phyloP scores from a whole-genome alignment of 768 basidiomycete species.

The Suillus bovinus region DNA sequence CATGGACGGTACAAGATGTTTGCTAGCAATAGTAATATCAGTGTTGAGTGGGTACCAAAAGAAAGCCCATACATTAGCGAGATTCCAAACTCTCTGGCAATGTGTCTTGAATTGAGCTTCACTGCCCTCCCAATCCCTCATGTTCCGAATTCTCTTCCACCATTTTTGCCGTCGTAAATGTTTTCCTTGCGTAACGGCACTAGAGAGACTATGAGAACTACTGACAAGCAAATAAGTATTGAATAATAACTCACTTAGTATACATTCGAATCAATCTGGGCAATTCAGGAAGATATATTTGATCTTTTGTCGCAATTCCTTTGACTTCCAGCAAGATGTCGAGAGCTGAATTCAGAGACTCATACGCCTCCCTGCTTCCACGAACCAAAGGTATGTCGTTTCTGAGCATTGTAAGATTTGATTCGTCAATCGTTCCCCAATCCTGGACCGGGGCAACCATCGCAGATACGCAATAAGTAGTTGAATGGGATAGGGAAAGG shows the following conservation, averaged over 20 bases:
- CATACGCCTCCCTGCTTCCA: not conserved
- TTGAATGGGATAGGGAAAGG: not conserved
- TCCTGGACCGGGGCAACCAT: not conserved
- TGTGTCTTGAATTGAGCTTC: accelerated
- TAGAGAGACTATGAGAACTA: not conserved
- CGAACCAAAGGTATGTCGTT: not conserved
- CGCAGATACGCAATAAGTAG: not conserved
- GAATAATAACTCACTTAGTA: not conserved
- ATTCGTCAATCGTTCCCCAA: not conserved
- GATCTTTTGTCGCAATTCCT: not conserved
- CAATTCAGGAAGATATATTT: not conserved
- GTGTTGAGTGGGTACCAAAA: not conserved
- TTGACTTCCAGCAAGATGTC: not conserved
- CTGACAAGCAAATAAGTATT: not conserved
- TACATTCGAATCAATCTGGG: not conserved
- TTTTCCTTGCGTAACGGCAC: not conserved
- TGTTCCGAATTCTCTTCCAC: not conserved
- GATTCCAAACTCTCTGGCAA: not conserved
- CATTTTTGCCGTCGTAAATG: not conserved
- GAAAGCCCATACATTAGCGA: not conserved
- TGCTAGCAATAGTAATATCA: not conserved
- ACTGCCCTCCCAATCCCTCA: not conserved
- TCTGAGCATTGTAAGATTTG: not conserved
- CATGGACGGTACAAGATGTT: not conserved
- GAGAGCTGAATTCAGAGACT: not conserved